Evolutionary conservation across 208 protist species (phyloP), one percentile per base, ranked within the genome.

Genomic region (Leishmania arabica): DNA sequence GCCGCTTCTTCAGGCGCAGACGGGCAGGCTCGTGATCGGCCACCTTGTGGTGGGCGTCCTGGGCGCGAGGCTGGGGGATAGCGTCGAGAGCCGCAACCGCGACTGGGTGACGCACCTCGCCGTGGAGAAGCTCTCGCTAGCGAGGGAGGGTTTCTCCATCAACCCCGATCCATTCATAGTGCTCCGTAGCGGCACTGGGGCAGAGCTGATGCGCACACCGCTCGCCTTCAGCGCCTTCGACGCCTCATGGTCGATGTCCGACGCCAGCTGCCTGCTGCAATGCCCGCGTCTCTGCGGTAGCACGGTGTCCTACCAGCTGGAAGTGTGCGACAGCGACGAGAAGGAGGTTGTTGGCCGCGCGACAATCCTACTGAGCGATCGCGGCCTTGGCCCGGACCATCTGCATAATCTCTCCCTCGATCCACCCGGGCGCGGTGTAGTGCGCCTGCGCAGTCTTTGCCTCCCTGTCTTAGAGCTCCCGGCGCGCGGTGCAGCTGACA

Each of bases 241-340:
- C 21, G 90, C 89, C 19, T 86, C 77, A 34, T 97, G 92, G 88
- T 54, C 76, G 8, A 77, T 84, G 65, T 83, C 88, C 40, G 89
- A 92, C 68, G 92, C 93, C 34, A 91, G 92, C 77, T 96, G 95
- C 78, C 86, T 97, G 73, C 82, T 97, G 68, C 79, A 81, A 51
- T 96, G 91, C 82, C 92, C 95, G 0, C 80, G 70, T 34, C 89
- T 96, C 54, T 69, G 62, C 51, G 92, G 91, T 19, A 91, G 88
- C 84, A 88, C 79, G 1, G 82, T 80, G 8, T 81, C 81, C 21
- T 96, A 95, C 78, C 75, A 78, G 40, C 74, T 97, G 27, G 92
- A 97, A 73, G 87, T 97, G 54, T 95, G 89, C 77, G 95, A 97
- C 85, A 96, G 89, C 81, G 93, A 95, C 69, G 89, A 89, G 58